phyloP scores from a whole-genome alignment of 2,329 filamentous ascomycete genomes.

The Cercospora sojina region DNA sequence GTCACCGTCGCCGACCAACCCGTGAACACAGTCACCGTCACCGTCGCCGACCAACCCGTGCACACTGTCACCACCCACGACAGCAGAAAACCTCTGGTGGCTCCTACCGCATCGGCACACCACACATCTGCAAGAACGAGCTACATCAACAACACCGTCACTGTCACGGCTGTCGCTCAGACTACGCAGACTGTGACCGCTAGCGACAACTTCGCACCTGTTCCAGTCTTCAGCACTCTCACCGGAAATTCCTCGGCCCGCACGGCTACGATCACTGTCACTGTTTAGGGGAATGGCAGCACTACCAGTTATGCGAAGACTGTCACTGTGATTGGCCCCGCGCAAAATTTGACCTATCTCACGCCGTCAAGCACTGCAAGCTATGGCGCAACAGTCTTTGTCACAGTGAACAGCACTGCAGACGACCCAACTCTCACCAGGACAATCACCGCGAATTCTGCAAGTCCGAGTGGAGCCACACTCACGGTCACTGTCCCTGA shows the following conservation, averaged over 20 bases:
- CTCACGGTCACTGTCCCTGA: constrained; percentile 20
- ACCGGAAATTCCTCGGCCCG: neutral
- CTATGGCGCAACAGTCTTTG: constrained; percentile 15
- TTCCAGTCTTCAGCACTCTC: neutral
- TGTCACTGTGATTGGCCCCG: constrained; percentile 9
- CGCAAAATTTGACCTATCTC: neutral
- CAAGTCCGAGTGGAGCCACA: constrained; percentile 9
- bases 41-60: neutral
- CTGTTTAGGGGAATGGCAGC: constrained; percentile 10
- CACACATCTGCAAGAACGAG: neutral
- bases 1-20: neutral
- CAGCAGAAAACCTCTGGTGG: neutral
- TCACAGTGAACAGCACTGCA: constrained; percentile 14
- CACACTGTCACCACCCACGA: neutral
- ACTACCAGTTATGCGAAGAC: constrained; percentile 15
- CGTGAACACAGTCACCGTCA: neutral
- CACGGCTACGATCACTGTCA: constrained; percentile 7
- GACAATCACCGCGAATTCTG: constrained; percentile 11
- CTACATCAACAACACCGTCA: neutral
- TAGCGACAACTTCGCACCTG: neutral
- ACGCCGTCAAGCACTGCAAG: constrained; percentile 5
- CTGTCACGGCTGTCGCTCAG: neutral
- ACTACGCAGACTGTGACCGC: neutral
- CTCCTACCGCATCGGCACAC: neutral
- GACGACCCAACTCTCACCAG: constrained; percentile 11